These are phyloP conservation scores for Trametes maxima DNA, from an alignment of 768 basidiomycete genomes.

Conservation along the genomic window DNA sequence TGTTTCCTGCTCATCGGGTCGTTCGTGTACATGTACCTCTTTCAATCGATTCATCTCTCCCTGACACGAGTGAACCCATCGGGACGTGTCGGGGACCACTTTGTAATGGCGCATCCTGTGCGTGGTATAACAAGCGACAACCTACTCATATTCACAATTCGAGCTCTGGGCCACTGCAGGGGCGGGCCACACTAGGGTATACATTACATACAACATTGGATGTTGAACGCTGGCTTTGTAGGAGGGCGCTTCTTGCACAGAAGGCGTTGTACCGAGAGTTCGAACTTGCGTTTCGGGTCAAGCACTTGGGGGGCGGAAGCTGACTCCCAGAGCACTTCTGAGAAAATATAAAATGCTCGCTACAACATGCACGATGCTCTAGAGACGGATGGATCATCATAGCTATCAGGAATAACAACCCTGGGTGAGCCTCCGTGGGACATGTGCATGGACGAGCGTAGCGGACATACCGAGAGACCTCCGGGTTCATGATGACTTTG, in stretches of 20 bases:
- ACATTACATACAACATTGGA: not conserved
- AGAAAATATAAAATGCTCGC: not conserved
- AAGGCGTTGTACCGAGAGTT: not conserved
- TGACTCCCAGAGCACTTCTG: conserved; percentile 3
- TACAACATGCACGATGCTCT: not conserved
- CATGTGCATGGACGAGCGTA: no score
- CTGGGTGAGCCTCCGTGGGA: no score
- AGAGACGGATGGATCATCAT: no score
- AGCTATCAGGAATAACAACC: no score
- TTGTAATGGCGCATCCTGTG: not conserved
- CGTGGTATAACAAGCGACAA: no score
- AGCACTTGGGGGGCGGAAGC: not conserved
- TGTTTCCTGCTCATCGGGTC: conserved; percentile 8
- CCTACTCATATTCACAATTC: no score
- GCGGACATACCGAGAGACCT: conserved; percentile 21
- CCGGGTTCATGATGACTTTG: conserved; percentile 19
- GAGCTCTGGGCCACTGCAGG: no score
- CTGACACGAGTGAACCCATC: not conserved
- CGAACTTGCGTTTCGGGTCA: not conserved
- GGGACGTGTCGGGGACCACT: not conserved
- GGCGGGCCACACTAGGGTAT: not conserved
- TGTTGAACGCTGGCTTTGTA: conserved; percentile 20
- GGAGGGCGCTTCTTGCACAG: not conserved
- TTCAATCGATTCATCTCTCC: not conserved
- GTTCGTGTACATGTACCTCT: conserved; percentile 21